Conservation (phyloP, 129 eudicot species). For the Gnaphalium uliginosum region DNA sequence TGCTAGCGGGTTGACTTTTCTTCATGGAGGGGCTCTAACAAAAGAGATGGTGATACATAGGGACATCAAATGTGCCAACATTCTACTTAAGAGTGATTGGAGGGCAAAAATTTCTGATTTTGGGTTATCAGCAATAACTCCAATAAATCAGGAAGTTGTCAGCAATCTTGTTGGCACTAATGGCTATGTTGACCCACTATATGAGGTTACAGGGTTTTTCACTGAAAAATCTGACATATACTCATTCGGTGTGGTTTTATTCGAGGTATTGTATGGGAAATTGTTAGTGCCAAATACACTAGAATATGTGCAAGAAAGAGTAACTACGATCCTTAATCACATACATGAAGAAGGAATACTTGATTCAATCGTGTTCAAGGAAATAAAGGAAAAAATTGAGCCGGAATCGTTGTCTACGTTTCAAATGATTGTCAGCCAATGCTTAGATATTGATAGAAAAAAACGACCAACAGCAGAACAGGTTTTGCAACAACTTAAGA, state of each 20-base stretch:
- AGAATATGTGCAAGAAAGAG: too few relatives aligned
- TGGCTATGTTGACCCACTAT: background rate
- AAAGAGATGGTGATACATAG: background rate
- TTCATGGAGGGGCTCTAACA: background rate
- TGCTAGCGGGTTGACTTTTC: background rate
- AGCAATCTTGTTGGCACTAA: background rate
- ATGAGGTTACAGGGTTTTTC: background rate
- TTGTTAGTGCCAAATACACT: background rate
- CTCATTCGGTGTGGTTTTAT: constrained; percentile 12
- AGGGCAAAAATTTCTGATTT: background rate
- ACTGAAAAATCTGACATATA: background rate
- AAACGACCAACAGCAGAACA: background rate
- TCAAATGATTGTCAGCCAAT: background rate
- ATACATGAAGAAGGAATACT: background rate
- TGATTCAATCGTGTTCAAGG: background rate
- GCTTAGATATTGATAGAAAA: background rate
- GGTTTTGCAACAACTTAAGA: background rate
- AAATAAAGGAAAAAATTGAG: background rate
- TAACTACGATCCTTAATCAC: too few relatives aligned
- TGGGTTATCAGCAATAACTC: background rate
- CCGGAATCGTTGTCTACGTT: background rate
- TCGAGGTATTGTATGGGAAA: constrained; percentile 9
- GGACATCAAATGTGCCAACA: background rate
- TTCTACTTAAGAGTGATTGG: background rate
- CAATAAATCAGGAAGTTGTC: background rate